phyloP scores from a whole-genome alignment of 306 rosid species.

The Citrullus amarus region DNA sequence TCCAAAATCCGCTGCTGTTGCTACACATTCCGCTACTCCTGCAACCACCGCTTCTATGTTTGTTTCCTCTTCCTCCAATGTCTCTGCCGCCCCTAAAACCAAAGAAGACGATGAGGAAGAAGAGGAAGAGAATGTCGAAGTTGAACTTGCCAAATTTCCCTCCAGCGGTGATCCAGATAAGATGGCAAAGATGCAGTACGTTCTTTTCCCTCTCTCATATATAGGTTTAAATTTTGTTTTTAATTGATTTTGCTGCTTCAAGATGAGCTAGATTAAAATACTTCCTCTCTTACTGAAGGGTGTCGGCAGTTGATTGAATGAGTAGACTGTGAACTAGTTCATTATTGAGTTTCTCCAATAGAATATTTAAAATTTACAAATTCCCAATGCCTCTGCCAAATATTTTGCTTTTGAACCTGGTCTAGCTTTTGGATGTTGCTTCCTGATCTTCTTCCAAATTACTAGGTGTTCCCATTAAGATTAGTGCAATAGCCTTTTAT shows the following conservation, averaged over 20 bases:
- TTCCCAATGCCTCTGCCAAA: background rate
- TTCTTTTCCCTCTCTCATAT: background rate
- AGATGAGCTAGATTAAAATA: background rate
- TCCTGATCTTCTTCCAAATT: background rate
- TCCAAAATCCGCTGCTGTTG: background rate
- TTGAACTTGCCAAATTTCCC: slow-evolving; percentile 73
- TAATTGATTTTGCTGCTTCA: background rate
- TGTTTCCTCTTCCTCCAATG: background rate
- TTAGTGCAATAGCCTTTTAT: background rate
- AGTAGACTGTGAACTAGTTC: background rate
- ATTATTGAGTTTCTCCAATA: background rate
- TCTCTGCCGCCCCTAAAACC: slow-evolving; percentile 18
- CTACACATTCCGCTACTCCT: slow-evolving; percentile 1
- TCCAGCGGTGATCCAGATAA: slow-evolving; percentile 64
- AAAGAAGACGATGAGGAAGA: slow-evolving; percentile 75
- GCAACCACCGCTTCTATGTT: slow-evolving; percentile 4
- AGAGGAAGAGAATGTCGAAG: slow-evolving; percentile 85
- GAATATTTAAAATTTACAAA: background rate
- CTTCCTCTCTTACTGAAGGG: no score
- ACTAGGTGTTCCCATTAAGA: background rate
- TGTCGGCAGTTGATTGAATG: background rate
- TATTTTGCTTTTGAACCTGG: background rate
- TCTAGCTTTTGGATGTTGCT: background rate
- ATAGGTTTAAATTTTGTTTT: background rate
- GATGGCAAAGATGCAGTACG: slow-evolving; percentile 88